These are phyloP conservation scores for Elasticomyces elasticus DNA, from an alignment of 495 filamentous ascomycete species.

Conservation along the genomic window DNA sequence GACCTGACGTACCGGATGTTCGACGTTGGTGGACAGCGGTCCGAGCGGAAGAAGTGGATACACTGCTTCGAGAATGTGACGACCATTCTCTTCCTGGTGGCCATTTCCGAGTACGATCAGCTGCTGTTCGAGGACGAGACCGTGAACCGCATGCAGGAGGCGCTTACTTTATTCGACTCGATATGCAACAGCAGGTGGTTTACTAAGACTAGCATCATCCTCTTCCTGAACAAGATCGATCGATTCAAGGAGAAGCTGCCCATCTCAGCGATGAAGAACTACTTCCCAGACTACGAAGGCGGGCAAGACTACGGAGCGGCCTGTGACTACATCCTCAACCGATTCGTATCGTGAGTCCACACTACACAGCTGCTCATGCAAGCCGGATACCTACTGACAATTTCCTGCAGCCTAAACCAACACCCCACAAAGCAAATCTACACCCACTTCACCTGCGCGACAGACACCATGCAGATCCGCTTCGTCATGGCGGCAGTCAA, in stretches of 20 bases:
- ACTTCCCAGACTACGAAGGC: conserved; percentile 97
- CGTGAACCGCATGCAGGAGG: conserved; percentile 99
- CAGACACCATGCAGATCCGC: conserved; percentile 89
- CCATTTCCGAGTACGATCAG: conserved; percentile 98
- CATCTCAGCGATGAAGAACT: conserved; percentile 98
- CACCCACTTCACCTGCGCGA: conserved; percentile 98
- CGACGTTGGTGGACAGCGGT: conserved; percentile 96
- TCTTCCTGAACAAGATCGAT: conserved; percentile 99
- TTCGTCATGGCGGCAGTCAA: conserved; percentile 99
- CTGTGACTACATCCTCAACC: conserved; percentile 94
- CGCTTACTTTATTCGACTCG: conserved; percentile 93
- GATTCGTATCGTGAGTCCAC: conserved; percentile 61
- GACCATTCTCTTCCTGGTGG: conserved; percentile 94
- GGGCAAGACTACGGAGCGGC: conserved; percentile 86
- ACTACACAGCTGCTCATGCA: not conserved
- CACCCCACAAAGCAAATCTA: conserved; percentile 99
- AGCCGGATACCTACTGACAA: conserved; percentile 4
- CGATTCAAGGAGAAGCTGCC: conserved; percentile 99
- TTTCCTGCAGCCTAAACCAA: conserved; percentile 57
- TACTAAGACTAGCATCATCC: conserved; percentile 96
- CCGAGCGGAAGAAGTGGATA: conserved; percentile 99
- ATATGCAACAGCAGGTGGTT: conserved; percentile 99
- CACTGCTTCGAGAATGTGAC: conserved; percentile 99
- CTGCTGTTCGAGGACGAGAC: conserved; percentile 91
- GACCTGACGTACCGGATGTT: conserved; percentile 99